Evolutionary conservation across 495 filamentous ascomycete genomes (phyloP).

Genomic region (Neurospora pannonica): DNA sequence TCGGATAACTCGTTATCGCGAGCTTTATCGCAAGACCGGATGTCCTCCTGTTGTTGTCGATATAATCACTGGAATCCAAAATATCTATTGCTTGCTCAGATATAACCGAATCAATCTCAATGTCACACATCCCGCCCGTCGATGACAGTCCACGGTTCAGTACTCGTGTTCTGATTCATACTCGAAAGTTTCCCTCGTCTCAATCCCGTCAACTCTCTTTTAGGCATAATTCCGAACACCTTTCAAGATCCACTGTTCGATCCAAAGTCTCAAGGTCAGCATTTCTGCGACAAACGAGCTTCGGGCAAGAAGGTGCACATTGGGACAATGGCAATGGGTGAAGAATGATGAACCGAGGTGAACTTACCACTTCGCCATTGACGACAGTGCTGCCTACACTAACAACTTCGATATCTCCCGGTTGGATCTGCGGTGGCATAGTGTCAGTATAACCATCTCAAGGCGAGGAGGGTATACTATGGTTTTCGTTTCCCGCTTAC

Average conservation of each 20-base stretch:
- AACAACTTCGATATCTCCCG: slow-evolving; percentile 64
- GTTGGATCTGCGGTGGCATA: slow-evolving; percentile 55
- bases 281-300: neutral
- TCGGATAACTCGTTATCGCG: neutral
- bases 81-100: neutral
- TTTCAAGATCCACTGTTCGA: slow-evolving; percentile 53
- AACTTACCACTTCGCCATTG: slow-evolving; percentile 65
- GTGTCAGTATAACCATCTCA: neutral
- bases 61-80: neutral
- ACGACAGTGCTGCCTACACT: slow-evolving; percentile 60
- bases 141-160: neutral
- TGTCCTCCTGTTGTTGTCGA: neutral
- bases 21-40: neutral
- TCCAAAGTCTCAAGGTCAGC: neutral
- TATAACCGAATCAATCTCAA: neutral
- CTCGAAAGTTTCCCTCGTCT: neutral
- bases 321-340: neutral
- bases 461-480: neutral
- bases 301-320: neutral
- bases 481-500: slow-evolving; percentile 36
- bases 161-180: neutral
- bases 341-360: neutral
- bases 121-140: neutral
- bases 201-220: neutral
- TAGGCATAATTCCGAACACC: slow-evolving; percentile 53